Evolutionary conservation across 148 eudicot genomes (phyloP).

Genomic region (Camellia lanceoleosa): DNA sequence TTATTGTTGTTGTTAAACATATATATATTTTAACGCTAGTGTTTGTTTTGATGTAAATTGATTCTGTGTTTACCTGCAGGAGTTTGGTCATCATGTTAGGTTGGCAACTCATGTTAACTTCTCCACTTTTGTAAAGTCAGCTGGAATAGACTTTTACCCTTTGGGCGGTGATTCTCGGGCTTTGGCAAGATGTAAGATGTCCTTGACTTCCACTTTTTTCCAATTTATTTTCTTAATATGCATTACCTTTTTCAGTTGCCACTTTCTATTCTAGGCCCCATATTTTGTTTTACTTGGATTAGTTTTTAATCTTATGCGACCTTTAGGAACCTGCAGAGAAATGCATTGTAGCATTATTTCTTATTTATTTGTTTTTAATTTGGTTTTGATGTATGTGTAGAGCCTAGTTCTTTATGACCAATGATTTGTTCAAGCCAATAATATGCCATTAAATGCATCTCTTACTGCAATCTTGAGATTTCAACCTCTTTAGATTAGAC

Average conservation of each 20-base stretch:
- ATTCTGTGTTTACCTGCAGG: slow-evolving; percentile 47
- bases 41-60: not conserved
- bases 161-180: slow-evolving; percentile 90
- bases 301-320: no score
- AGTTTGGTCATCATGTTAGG: slow-evolving; percentile 87
- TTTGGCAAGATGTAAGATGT: slow-evolving; percentile 82
- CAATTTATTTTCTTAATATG: not conserved
- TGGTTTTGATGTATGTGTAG: no score
- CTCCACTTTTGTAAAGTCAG: slow-evolving; percentile 73
- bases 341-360: no score
- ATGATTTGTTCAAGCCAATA: no score
- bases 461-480: no score
- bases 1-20: not conserved
- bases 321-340: no score
- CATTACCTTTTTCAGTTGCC: not conserved
- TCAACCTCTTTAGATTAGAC: no score
- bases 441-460: no score
- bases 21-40: not conserved
- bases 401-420: no score
- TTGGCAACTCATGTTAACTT: slow-evolving; percentile 86
- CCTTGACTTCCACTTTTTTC: not conserved
- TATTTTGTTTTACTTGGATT: no score
- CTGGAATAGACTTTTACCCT: slow-evolving; percentile 92
- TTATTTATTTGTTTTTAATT: no score
- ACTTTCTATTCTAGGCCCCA: not conserved